Evolutionary conservation across 176 grass and related monocot species (phyloP).

Genomic region (Carex myosuroides): DNA sequence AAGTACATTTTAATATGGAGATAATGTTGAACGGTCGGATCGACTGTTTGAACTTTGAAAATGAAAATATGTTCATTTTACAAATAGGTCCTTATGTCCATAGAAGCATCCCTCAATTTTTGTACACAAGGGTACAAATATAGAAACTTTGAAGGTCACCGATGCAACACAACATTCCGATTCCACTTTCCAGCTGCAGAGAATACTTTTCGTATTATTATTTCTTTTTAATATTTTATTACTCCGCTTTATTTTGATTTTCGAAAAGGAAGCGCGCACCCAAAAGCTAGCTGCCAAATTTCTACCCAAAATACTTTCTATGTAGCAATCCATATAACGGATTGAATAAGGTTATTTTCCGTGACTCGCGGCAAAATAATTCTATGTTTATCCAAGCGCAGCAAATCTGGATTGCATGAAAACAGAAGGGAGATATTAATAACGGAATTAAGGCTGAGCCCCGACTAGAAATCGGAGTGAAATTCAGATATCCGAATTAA

Average conservation of each 20-base stretch:
- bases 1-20: no score
- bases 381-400: not conserved
- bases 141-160: not conserved
- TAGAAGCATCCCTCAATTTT: no score
- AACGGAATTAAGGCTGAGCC: slow-evolving; percentile 13
- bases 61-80: no score
- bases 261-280: slow-evolving; percentile 13
- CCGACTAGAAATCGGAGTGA: not conserved
- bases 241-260: slow-evolving; percentile 15
- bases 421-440: slow-evolving; percentile 9
- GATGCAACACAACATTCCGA: not conserved
- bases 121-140: not conserved
- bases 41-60: no score
- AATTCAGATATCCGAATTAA: no score
- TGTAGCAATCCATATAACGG: not conserved
- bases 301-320: not conserved
- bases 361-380: not conserved
- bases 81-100: no score
- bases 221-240: slow-evolving; percentile 5
- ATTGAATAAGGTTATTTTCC: not conserved
- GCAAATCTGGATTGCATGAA: not conserved
- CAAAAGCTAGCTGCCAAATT: not conserved
- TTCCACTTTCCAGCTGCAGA: not conserved
- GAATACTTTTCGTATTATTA: not conserved
- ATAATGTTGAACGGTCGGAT: no score